Base-by-base conservation (phyloP, 1,284 basidiomycete genomes). In the Xerocomus nothofagi region DNA sequence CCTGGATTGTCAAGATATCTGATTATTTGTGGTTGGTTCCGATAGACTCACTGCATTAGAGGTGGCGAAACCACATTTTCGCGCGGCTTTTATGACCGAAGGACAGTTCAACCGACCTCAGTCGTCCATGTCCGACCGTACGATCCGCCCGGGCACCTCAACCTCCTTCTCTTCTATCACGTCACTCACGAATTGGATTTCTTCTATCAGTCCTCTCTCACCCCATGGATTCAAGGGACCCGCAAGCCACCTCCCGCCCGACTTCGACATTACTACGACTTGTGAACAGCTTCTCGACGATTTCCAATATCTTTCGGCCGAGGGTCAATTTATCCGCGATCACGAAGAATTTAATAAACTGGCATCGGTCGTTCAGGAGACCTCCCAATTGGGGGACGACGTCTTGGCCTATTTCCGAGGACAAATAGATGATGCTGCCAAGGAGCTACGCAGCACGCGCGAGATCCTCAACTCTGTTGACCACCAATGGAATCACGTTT, bases 31-130 rank as follows among this genome's bases (percentile, higher is more conserved):
- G 12, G 44, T 54, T 39, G 40, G 36, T 29, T 40, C 57, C 18
- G 39, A 26, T 27, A 88, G 86, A 31, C 67, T 87, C 34, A 87
- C 84, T n/a, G 76, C 86, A 14, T 58, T 80, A 34, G 82, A 88
- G 48, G 79, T 88, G 11, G 79, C 79, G 20, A 80, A 78, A 62
- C 78, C 81, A 6, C 79, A 84, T 54, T 84, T 84, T 51, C 76
- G 79, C 26, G 58, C 60, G 17, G 80, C 77, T 1, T 88, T 88
- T 62, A 80, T 77, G 37, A 60, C 70, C 23, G 75, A 78, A 15
- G 66, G 71, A 9, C 77, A 78, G 39, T 63, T 62, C 15, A 56
- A 70, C 23, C 76, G 82, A 12, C 73, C 79, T 17, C 67, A 66
- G 24, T 84, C 82, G 6, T 74, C 78, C 20, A 68, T 80, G 20